phyloP scores from a whole-genome alignment of 1,139 yeast genomes.

The Pichiaceae sp. region DNA sequence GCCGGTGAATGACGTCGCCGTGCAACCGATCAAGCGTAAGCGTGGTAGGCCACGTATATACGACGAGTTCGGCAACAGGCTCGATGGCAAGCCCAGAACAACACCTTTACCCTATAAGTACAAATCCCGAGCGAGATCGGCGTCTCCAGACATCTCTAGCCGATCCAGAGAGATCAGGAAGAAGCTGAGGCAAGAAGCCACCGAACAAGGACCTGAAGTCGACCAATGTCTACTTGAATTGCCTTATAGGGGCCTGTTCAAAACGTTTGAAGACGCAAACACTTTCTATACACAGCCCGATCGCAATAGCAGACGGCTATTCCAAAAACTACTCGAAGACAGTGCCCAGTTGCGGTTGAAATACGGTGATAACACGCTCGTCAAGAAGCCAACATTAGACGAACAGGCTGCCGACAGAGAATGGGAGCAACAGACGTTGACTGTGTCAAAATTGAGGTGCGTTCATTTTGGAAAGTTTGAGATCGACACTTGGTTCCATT shows the following conservation, averaged over 20 bases:
- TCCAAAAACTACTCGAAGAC: slow-evolving; percentile 30
- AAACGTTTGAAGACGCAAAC: slow-evolving; percentile 46
- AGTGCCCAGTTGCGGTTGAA: slow-evolving; percentile 21
- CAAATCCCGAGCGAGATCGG: background rate
- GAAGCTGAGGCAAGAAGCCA: background rate
- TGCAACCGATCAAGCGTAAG: background rate
- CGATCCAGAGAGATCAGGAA: background rate
- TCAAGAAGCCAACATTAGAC: slow-evolving; percentile 15
- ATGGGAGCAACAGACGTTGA: slow-evolving; percentile 11
- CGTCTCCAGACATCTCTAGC: background rate
- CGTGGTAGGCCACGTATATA: slow-evolving; percentile 6
- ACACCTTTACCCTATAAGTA: background rate
- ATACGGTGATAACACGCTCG: slow-evolving; percentile 17
- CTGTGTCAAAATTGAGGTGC: slow-evolving; percentile 22
- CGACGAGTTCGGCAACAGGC: slow-evolving; percentile 4
- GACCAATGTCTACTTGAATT: slow-evolving; percentile 28
- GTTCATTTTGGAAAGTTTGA: slow-evolving; percentile 66
- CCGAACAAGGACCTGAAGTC: slow-evolving; percentile 11
- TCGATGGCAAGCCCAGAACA: slow-evolving; percentile 2
- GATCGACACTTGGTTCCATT: slow-evolving; percentile 85
- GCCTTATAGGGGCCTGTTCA: slow-evolving; percentile 60
- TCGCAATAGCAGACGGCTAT: slow-evolving; percentile 37
- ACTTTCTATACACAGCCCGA: slow-evolving; percentile 58
- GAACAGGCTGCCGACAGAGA: slow-evolving; percentile 13
- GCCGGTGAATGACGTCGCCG: too few relatives aligned